These are phyloP conservation scores for Lippia alba DNA, from an alignment of 305 asterid genomes.

Conservation along the genomic window DNA sequence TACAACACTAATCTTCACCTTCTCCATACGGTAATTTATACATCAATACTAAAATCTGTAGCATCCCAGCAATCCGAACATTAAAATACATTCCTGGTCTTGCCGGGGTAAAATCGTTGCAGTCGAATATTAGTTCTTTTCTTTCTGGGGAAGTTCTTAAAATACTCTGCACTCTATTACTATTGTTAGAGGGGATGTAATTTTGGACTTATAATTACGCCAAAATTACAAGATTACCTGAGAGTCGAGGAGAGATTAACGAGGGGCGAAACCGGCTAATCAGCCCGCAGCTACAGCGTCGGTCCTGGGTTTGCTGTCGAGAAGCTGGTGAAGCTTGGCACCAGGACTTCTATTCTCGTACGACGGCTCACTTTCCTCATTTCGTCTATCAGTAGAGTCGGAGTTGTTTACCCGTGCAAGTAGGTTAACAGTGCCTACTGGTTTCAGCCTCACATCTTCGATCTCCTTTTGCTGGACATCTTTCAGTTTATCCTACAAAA, in stretches of 20 bases:
- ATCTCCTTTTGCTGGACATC: conserved; percentile 43
- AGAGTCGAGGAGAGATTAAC: conserved; percentile 22
- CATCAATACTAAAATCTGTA: conserved; percentile 27
- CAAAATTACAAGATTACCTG: conserved; percentile 51
- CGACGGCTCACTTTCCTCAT: conserved; percentile 55
- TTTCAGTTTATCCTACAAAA: conserved; percentile 70
- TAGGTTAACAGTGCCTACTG: conserved; percentile 78
- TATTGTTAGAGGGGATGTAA: conserved; percentile 67
- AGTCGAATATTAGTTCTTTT: conserved; percentile 40
- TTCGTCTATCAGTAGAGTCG: conserved; percentile 45
- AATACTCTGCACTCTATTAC: conserved; percentile 37
- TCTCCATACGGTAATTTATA: conserved; percentile 7
- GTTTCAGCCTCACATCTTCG: conserved; percentile 55
- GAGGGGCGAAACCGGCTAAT: conserved; percentile 11
- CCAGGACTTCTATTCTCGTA: conserved; percentile 53
- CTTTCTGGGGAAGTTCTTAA: conserved; percentile 16
- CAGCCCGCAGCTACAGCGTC: conserved; percentile 88
- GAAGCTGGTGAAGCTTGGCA: conserved; percentile 78
- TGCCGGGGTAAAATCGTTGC: conserved; percentile 37
- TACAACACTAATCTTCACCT: too few relatives aligned
- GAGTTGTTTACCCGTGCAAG: conserved; percentile 81
- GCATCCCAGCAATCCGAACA: conserved; percentile 50
- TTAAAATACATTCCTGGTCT: conserved; percentile 49
- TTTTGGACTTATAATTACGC: conserved; percentile 68
- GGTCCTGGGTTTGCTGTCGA: conserved; percentile 58